These are phyloP conservation scores for Fraxinus platypoda DNA, from an alignment of 305 asterid species.

Conservation along the genomic window DNA sequence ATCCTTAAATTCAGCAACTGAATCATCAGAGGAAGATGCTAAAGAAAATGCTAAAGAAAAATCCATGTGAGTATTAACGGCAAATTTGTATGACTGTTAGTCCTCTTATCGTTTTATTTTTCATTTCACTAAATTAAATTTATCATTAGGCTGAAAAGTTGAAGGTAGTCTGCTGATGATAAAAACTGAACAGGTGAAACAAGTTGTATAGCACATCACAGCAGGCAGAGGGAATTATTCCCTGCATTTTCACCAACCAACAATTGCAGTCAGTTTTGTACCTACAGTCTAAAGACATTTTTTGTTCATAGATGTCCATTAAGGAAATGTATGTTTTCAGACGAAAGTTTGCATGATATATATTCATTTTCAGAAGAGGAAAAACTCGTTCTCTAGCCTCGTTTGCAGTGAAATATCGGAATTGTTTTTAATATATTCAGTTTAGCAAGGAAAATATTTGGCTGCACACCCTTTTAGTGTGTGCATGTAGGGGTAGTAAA, in stretches of 20 bases:
- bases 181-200: conserved; percentile 6
- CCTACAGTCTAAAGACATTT: background rate
- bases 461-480: background rate
- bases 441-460: background rate
- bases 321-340: background rate
- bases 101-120: background rate
- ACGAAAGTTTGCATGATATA: background rate
- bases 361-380: background rate
- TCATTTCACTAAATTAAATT: conserved; percentile 2
- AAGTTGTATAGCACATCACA: background rate
- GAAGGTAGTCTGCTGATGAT: conserved; percentile 16
- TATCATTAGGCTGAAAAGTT: conserved; percentile 36
- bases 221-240: background rate
- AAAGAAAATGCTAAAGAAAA: conserved; percentile 39
- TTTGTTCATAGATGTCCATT: too few relatives aligned
- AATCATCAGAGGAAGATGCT: conserved; percentile 53
- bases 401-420: background rate
- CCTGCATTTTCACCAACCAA: background rate
- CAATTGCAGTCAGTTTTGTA: conserved; percentile 31
- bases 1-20: conserved; percentile 50
- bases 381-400: background rate
- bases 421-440: background rate
- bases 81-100: background rate
- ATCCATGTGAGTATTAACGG: conserved; percentile 45
- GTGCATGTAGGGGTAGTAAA: background rate